phyloP scores from a whole-genome alignment of 257 asterid species.

The Primulina eburnea region DNA sequence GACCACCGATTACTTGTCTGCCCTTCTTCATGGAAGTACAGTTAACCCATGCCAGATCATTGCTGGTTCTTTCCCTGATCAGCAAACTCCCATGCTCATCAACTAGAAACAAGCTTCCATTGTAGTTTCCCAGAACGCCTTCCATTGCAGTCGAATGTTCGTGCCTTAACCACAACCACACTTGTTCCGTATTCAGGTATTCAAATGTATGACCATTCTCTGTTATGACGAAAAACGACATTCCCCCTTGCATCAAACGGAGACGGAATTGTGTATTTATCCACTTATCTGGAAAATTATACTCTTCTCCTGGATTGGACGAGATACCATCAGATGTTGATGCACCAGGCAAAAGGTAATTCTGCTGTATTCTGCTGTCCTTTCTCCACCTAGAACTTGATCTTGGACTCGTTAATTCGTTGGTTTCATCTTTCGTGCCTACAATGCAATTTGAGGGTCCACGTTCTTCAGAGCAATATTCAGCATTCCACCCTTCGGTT shows the following conservation, averaged over 20 bases:
- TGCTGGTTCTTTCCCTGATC: conserved; percentile 60
- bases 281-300: conserved; percentile 22
- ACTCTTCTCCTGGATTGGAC: conserved; percentile 28
- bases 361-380: conserved; percentile 45
- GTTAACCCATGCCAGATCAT: conserved; percentile 66
- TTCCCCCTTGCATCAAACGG: conserved; percentile 61
- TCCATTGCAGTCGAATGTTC: conserved; percentile 50
- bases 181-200: conserved; percentile 57
- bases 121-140: conserved; percentile 71
- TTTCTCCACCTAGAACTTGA: conserved; percentile 52
- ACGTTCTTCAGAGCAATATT: conserved; percentile 71
- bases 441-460: conserved; percentile 75
- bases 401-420: conserved; percentile 28
- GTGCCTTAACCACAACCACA: conserved; percentile 79
- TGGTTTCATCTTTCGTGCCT: conserved; percentile 65
- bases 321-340: conserved; percentile 32
- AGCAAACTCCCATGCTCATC: conserved; percentile 72
- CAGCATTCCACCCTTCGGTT: conserved; percentile 92
- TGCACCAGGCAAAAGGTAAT: conserved; percentile 40
- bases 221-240: conserved; percentile 66
- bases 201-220: conserved; percentile 52
- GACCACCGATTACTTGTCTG: conserved; percentile 59
- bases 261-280: conserved; percentile 43
- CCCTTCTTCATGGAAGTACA: conserved; percentile 82
- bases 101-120: conserved; percentile 69